A percentile compares a stretch with the other conserved stretches of the same genome.
phyloP scores from a whole-genome alignment of 495 filamentous ascomycete species.

The Penicillium ochrochloron region DNA sequence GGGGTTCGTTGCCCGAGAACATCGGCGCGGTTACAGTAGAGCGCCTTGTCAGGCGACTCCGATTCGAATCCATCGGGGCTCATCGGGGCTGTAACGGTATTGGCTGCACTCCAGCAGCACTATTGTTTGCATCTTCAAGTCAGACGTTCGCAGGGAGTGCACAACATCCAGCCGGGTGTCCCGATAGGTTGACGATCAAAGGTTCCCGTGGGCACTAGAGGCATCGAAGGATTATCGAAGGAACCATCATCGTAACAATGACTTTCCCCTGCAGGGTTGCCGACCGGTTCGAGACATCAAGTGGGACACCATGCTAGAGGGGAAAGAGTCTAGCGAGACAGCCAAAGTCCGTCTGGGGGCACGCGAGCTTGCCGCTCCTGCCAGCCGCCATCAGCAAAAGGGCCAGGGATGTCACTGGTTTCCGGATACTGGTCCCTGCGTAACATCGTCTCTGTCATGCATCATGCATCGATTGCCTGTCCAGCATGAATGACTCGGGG shows the following conservation, averaged over 20 bases:
- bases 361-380: constrained; percentile 1
- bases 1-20: neutral
- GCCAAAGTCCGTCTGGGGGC: neutral
- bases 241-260: neutral
- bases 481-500: neutral
- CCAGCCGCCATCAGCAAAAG: neutral
- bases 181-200: neutral
- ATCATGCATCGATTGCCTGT: neutral
- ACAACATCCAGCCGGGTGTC: neutral
- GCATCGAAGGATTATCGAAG: neutral
- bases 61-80: neutral
- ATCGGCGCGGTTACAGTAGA: neutral
- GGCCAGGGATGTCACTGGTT: neutral
- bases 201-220: neutral
- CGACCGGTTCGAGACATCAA: neutral
- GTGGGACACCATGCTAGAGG: neutral
- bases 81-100: neutral
- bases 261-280: neutral
- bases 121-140: neutral
- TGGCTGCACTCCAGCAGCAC: neutral
- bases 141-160: neutral
- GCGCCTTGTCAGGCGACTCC: neutral
- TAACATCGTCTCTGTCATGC: neutral
- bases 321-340: neutral
- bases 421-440: neutral